Evolutionary conservation across 129 eudicot genomes (phyloP), one percentile per base, ranked within the genome.

Genomic region (Oenanthe sinensis): DNA sequence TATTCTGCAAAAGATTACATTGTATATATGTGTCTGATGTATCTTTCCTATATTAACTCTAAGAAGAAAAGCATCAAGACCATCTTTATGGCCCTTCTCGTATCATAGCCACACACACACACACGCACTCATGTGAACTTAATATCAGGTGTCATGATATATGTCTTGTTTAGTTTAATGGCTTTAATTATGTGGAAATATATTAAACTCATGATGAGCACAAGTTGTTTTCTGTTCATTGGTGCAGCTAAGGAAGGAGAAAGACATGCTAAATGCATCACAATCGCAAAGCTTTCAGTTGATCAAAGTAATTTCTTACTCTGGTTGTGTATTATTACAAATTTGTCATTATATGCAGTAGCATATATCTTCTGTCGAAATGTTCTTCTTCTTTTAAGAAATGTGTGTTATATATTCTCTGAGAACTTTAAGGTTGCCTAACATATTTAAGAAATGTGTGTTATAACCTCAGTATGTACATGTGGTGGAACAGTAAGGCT

Each of bases 191-290:
- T 33, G 36, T 33, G 36, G 36, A 33, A 33, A 33, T 33, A 33
- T 33, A 33, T 33, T 33, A 33, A 33, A 33, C 36, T 33, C 36
- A 1, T 33, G 36, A 33, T 33, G 36, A 33, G 36, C 36, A 33
- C 36, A 33, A 33, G 36, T 33, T 33, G 36, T 33, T 42, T 74
- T 26, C 44, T 72, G 76, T 81, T 75, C 15, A 10, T 89, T 44
- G 76, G 8, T 72, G 85, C 83, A 94, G 97, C 86, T 91, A 71
- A 87, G 88, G 84, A 88, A 85, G 55, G 96, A 94, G 84, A 94
- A 91, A 87, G 96, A 91, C 79, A 73, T 83, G 88, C 62, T 88
- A 83, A 91, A 80, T 79, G 93, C 86, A 75, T 91, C 98, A 12
- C 88, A 89, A 75, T 82, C 91, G 22, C 79, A 85, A 85, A 89